Evolutionary conservation across 257 asterid species (phyloP), one percentile per base, ranked within the genome.

Genomic region (Solanum pennellii): DNA sequence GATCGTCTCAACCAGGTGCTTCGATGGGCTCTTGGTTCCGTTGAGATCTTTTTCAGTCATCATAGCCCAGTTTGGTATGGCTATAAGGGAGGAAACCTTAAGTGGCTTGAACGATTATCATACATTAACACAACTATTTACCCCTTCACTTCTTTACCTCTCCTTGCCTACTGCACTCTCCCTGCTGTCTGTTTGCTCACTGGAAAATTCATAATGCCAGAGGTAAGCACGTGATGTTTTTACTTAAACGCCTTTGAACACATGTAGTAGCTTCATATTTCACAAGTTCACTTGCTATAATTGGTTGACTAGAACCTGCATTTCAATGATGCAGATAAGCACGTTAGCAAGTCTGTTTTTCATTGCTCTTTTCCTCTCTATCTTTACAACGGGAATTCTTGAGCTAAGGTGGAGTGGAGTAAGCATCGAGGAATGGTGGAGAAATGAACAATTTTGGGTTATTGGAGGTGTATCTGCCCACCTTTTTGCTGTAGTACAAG

Each of bases 401-500:
- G 99, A 96, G 92, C 94, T 95, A 88, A 87, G 98, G 80, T 96
- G 99, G 99, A 94, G 99, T 84, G 98, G 98, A 27, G 99, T 95
- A 25, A 93, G 98, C 95, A 94, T 96, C 25, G 99, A 96, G 92
- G 99, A 95, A 88, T 96, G 99, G 99, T 94, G 99, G 99, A 93
- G 99, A 90, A 96, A 96, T 59, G 99, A 96, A 89, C 99, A 96
- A 75, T 96, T 96, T 88, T 96, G 99, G 99, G 99, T 96, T 21
- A 95, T 95, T n/a, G 99, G 99, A 23, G 99, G 98, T 12, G 89
- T 96, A 1, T 96, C 99, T 3, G 98, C 98, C 42, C 99, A 96
- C 37, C 97, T 96, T 66, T 96, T 96, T 83, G 99, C 98, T 0
- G 98, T 96, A 3, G 87, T 96, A 52, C 98, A 96, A 86, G 99